Percentiles rank a stretch among this genome's conserved stretches.
Conservation (phyloP, 2,329 filamentous ascomycete genomes). For the Paramyrothecium roridum region DNA sequence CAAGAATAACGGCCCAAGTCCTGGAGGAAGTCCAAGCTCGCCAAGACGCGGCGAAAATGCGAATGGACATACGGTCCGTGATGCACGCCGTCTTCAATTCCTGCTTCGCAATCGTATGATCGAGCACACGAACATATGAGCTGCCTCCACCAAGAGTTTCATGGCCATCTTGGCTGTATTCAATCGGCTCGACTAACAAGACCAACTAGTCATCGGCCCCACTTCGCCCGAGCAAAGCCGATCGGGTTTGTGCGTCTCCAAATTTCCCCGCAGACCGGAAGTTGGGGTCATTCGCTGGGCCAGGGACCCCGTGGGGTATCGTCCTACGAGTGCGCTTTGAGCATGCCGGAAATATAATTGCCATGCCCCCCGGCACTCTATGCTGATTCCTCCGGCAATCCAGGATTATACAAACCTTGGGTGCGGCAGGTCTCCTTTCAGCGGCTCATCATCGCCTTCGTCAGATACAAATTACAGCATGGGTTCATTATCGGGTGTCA, state of each 20-base stretch:
- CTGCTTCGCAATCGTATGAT: slow-evolving; percentile 47
- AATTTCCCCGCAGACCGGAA: background rate
- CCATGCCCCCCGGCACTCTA: background rate
- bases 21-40: slow-evolving; percentile 41
- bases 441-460: background rate
- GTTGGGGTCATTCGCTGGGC: background rate
- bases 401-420: background rate
- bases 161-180: too few relatives aligned
- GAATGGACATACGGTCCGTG: slow-evolving; percentile 41
- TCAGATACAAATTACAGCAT: slow-evolving; percentile 12
- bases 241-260: background rate
- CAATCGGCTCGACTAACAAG: too few relatives aligned
- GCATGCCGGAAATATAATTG: background rate
- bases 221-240: background rate
- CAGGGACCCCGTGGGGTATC: background rate
- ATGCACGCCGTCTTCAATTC: slow-evolving; percentile 48
- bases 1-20: slow-evolving; percentile 41
- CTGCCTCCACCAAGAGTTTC: too few relatives aligned
- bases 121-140: too few relatives aligned
- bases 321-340: slow-evolving; percentile 4
- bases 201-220: too few relatives aligned
- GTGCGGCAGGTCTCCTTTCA: background rate
- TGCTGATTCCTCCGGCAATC: too few relatives aligned
- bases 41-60: slow-evolving; percentile 34
- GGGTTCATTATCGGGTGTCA: slow-evolving; percentile 21